A percentile compares a stretch with the other conserved stretches of the same genome.
These are phyloP conservation scores for Hemisphaericaspora xylofermentans DNA, from an alignment of 1,139 yeast genomes.

Conservation along the genomic window DNA sequence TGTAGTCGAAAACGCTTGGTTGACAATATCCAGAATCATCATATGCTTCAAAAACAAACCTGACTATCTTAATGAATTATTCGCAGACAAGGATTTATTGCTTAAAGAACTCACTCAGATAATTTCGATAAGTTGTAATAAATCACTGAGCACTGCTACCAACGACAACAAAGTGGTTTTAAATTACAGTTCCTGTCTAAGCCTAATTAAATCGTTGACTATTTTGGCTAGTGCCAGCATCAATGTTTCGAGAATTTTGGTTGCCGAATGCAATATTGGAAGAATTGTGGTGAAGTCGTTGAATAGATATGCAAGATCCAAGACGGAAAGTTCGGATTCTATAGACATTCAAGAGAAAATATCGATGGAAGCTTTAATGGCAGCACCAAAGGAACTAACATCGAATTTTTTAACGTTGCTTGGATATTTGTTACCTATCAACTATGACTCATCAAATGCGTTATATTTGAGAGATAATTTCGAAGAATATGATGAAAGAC, in stretches of 20 bases:
- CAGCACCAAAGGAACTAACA: slow-evolving; percentile 67
- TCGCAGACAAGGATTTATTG: slow-evolving; percentile 27
- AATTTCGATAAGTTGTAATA: slow-evolving; percentile 31
- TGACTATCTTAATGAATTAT: slow-evolving; percentile 46
- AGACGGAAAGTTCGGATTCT: slow-evolving; percentile 4
- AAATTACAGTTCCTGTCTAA: slow-evolving; percentile 33
- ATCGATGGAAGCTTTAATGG: slow-evolving; percentile 65
- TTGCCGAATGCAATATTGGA: slow-evolving; percentile 43
- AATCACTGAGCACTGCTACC: slow-evolving; percentile 19
- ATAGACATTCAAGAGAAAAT: slow-evolving; percentile 7
- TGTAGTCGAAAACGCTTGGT: slow-evolving; percentile 70
- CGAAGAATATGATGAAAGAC: slow-evolving; percentile 26
- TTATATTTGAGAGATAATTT: slow-evolving; percentile 31
- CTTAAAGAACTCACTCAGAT: slow-evolving; percentile 29
- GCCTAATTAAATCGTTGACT: slow-evolving; percentile 43
- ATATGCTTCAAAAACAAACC: slow-evolving; percentile 51
- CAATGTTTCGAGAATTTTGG: slow-evolving; percentile 37
- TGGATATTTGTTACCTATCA: slow-evolving; percentile 56
- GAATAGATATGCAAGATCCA: slow-evolving; percentile 32
- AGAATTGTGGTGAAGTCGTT: slow-evolving; percentile 45
- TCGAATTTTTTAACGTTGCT: slow-evolving; percentile 56
- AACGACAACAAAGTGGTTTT: slow-evolving; percentile 23
- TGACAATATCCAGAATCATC: slow-evolving; percentile 63
- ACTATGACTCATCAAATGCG: slow-evolving; percentile 28
- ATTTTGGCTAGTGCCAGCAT: slow-evolving; percentile 40